These are phyloP conservation scores for Avicennia marina DNA, from an alignment of 257 asterid genomes.

Conservation along the genomic window DNA sequence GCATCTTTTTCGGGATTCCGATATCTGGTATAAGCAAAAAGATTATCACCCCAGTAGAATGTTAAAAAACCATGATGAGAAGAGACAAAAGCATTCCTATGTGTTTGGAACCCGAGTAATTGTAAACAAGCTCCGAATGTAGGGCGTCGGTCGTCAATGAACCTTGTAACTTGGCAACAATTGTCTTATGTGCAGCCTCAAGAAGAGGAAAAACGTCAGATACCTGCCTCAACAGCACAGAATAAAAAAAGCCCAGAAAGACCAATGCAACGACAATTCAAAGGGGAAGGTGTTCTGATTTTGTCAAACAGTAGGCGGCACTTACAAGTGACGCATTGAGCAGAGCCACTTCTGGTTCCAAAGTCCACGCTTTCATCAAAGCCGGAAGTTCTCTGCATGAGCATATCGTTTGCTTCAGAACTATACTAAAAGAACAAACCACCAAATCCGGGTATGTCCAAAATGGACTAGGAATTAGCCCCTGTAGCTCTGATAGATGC, in stretches of 20 bases:
- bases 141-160: constrained; percentile 74
- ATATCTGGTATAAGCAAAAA: constrained; percentile 40
- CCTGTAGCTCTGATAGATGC: no score
- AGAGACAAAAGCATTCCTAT: constrained; percentile 31
- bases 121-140: constrained; percentile 93
- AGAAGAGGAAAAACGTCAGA: constrained; percentile 86
- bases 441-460: not conserved
- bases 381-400: constrained; percentile 63
- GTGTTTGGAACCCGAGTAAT: constrained; percentile 90
- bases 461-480: no score
- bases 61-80: constrained; percentile 11
- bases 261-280: no score
- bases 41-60: constrained; percentile 1
- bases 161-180: constrained; percentile 64
- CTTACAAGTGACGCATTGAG: constrained; percentile 90
- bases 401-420: not conserved
- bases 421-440: not conserved
- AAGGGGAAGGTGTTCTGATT: no score
- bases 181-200: constrained; percentile 81
- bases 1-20: constrained; percentile 84
- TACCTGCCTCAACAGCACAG: constrained; percentile 41
- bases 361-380: constrained; percentile 72
- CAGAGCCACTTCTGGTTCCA: constrained; percentile 83
- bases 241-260: not conserved
- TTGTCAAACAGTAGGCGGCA: not conserved